phyloP scores from a whole-genome alignment of 2,329 filamentous ascomycete species.

The Alternaria sp. region DNA sequence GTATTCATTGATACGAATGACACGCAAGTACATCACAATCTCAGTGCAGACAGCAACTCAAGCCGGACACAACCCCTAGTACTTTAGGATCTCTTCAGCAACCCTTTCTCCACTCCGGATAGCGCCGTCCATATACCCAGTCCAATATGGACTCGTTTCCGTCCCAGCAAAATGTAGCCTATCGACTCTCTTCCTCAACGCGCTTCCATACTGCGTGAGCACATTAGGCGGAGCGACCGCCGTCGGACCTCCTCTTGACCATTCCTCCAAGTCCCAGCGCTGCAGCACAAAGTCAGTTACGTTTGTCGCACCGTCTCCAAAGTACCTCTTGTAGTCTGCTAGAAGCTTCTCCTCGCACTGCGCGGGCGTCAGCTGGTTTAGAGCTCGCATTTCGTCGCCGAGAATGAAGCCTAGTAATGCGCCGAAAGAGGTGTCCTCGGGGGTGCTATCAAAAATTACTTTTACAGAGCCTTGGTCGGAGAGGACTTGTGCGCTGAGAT shows the following conservation, averaged over 20 bases:
- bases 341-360: conserved; percentile 18
- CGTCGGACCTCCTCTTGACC: conserved; percentile 27
- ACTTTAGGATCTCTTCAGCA: conserved; percentile 55
- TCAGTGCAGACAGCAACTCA: background rate
- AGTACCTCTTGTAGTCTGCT: conserved; percentile 28
- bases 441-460: conserved; percentile 33
- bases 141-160: conserved; percentile 63
- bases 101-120: conserved; percentile 60
- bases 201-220: conserved; percentile 22
- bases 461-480: conserved; percentile 23
- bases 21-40: background rate
- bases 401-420: conserved; percentile 37
- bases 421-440: conserved; percentile 27
- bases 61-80: background rate
- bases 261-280: conserved; percentile 38
- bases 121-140: conserved; percentile 68
- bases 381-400: conserved; percentile 29
- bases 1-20: background rate
- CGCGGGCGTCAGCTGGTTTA: conserved; percentile 14
- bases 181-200: conserved; percentile 34
- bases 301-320: conserved; percentile 22
- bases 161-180: conserved; percentile 65
- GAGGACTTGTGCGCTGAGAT: conserved; percentile 54
- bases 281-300: conserved; percentile 31
- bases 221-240: conserved; percentile 29